Evolutionary conservation across 2,329 filamentous ascomycete genomes (phyloP).

Genomic region (Ophiostoma ips): DNA sequence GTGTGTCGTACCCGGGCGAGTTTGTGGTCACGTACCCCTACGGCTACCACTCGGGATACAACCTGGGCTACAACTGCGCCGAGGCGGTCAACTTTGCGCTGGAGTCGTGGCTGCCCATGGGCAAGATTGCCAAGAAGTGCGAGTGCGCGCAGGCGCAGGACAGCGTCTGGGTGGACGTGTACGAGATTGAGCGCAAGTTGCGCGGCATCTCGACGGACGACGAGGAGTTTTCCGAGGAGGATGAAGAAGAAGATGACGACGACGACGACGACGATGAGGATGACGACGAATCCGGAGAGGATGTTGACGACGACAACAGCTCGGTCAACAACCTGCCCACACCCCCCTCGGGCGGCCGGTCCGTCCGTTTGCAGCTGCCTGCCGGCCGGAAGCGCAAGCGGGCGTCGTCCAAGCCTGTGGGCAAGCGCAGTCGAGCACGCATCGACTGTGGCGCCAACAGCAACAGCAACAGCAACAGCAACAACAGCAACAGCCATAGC

Average conservation of each 20-base stretch:
- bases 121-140: slow-evolving; percentile 90
- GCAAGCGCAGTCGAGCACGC: slow-evolving; percentile 1
- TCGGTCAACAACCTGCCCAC: slow-evolving; percentile 40
- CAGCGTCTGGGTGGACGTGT: slow-evolving; percentile 96
- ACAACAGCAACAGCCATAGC: too few species aligned
- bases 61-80: slow-evolving; percentile 95
- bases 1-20: slow-evolving; percentile 90
- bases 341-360: slow-evolving; percentile 44
- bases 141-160: slow-evolving; percentile 90
- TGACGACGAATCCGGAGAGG: slow-evolving; percentile 39
- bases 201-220: slow-evolving; percentile 79
- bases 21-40: slow-evolving; percentile 98
- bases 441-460: slow-evolving; percentile 13
- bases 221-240: slow-evolving; percentile 30
- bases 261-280: slow-evolving; percentile 53
- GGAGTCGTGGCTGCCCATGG: slow-evolving; percentile 89
- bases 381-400: slow-evolving; percentile 56
- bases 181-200: slow-evolving; percentile 87
- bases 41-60: slow-evolving; percentile 96
- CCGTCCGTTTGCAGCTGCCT: slow-evolving; percentile 30
- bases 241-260: slow-evolving; percentile 46
- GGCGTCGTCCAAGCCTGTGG: background rate
- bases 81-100: slow-evolving; percentile 98
- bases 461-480: slow-evolving; percentile 12
- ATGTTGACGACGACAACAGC: slow-evolving; percentile 45